Percentiles rank a stretch among this genome's conserved stretches.
Evolutionary conservation across 495 filamentous ascomycete genomes (phyloP).

Genomic region (Aspergillus steynii): DNA sequence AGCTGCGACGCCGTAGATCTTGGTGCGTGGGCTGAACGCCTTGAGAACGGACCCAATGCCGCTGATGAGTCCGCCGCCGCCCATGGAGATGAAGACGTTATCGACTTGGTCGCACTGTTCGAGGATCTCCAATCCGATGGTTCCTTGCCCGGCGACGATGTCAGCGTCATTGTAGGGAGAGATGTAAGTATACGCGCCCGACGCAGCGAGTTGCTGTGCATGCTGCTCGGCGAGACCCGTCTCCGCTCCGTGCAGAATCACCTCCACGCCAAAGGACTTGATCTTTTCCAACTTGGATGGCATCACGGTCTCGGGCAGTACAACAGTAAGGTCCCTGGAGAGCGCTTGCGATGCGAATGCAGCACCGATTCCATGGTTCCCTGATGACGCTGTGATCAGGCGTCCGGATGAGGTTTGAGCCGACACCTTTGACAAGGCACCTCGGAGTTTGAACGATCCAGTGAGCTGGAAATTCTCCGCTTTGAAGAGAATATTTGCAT

Average conservation of each 20-base stretch:
- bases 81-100: conserved; percentile 11
- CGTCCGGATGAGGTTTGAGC: not conserved
- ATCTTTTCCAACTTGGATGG: not conserved
- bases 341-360: conserved; percentile 1
- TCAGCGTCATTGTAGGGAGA: conserved; percentile 9
- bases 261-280: not conserved
- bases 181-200: conserved; percentile 2
- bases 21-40: conserved; percentile 3
- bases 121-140: conserved; percentile 4
- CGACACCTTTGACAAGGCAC: conserved; percentile 8
- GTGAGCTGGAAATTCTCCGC: conserved; percentile 11
- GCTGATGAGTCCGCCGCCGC: conserved; percentile 6
- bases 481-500: conserved; percentile 4
- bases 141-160: conserved; percentile 7
- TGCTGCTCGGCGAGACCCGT: conserved; percentile 2
- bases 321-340: not conserved
- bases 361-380: conserved; percentile 10
- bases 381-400: conserved; percentile 5
- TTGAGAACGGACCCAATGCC: conserved; percentile 8
- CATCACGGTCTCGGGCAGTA: not conserved
- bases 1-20: conserved; percentile 5
- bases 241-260: conserved; percentile 2
- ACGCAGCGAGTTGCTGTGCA: not conserved
- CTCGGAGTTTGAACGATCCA: conserved; percentile 10
- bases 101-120: conserved; percentile 8